Conservation (phyloP, 2,329 filamentous ascomycete genomes). For the Penicillium frequentans region DNA sequence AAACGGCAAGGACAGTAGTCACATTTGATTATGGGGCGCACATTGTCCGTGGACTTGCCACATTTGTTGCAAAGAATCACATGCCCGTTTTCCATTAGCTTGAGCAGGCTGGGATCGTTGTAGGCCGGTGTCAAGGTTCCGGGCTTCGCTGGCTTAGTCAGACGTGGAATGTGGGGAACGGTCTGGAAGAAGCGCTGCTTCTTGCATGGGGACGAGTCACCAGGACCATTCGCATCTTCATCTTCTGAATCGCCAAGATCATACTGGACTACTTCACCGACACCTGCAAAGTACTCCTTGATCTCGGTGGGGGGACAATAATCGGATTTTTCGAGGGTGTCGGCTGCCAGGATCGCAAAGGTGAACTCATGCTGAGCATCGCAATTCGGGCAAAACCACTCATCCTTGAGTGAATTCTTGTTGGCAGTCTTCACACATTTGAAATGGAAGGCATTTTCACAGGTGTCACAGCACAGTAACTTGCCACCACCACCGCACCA, state of each 20-base stretch:
- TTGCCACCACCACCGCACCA: slow-evolving; percentile 85
- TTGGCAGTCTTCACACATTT: slow-evolving; percentile 77
- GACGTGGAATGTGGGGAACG: slow-evolving; percentile 23
- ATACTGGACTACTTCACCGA: slow-evolving; percentile 77
- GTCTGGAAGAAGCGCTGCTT: slow-evolving; percentile 17
- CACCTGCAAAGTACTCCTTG: slow-evolving; percentile 72
- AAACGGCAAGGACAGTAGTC: slow-evolving; percentile 79
- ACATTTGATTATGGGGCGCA: slow-evolving; percentile 79
- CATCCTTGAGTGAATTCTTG: slow-evolving; percentile 52
- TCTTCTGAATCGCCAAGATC: slow-evolving; percentile 40
- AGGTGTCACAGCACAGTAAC: slow-evolving; percentile 91
- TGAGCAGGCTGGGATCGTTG: slow-evolving; percentile 40
- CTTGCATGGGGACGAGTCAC: slow-evolving; percentile 9
- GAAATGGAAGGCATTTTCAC: slow-evolving; percentile 86
- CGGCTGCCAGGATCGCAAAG: slow-evolving; percentile 58
- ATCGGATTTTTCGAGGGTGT: slow-evolving; percentile 64
- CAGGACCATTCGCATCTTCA: no score
- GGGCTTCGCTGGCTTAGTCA: slow-evolving; percentile 23
- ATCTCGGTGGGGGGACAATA: slow-evolving; percentile 71
- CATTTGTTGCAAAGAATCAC: slow-evolving; percentile 77
- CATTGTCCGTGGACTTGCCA: slow-evolving; percentile 61
- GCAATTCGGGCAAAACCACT: background rate
- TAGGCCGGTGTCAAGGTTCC: slow-evolving; percentile 18
- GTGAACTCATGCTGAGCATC: background rate
- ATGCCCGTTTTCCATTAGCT: slow-evolving; percentile 69